These are phyloP conservation scores for Wilcoxina mikolae DNA, from an alignment of 495 filamentous ascomycete genomes.

Conservation along the genomic window DNA sequence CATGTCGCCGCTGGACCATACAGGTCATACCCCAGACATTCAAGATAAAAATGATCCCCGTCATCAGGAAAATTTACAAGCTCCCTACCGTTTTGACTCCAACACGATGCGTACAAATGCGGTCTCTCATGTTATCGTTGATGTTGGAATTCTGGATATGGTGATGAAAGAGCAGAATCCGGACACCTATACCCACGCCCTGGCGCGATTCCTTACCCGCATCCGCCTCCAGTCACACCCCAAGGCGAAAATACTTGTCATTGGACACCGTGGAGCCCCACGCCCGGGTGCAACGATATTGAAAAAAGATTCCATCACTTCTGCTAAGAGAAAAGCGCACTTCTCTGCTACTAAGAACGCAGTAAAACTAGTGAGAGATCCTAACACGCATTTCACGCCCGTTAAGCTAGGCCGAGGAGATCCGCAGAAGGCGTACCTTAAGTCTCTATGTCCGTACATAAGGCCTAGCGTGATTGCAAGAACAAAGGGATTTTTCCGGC, in stretches of 20 bases:
- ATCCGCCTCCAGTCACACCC: slow-evolving; percentile 16
- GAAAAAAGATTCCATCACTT: neutral
- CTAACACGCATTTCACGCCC: neutral
- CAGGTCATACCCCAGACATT: neutral
- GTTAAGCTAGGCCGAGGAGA: neutral
- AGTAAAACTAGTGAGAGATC: neutral
- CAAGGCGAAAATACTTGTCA: slow-evolving; percentile 12
- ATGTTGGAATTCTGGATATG: slow-evolving; percentile 14
- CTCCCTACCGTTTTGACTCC: slow-evolving; percentile 15
- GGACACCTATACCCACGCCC: slow-evolving; percentile 8
- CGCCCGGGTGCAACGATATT: neutral
- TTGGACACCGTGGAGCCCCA: slow-evolving; percentile 6
- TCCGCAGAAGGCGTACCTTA: slow-evolving; percentile 9
- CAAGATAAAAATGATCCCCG: slow-evolving; percentile 11
- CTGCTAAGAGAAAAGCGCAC: slow-evolving; percentile 1
- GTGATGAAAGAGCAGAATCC: slow-evolving; percentile 6
- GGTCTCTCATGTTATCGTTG: slow-evolving; percentile 10
- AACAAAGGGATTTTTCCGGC: neutral
- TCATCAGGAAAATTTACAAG: slow-evolving; percentile 7
- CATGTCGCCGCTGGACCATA: slow-evolving; percentile 12
- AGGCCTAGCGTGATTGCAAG: neutral
- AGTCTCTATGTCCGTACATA: slow-evolving; percentile 13
- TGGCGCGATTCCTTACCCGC: slow-evolving; percentile 17
- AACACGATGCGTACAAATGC: neutral
- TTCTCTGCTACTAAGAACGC: slow-evolving; percentile 13